These are phyloP conservation scores for Euphorbia peplus DNA, from an alignment of 345 rosid species.

Conservation along the genomic window DNA sequence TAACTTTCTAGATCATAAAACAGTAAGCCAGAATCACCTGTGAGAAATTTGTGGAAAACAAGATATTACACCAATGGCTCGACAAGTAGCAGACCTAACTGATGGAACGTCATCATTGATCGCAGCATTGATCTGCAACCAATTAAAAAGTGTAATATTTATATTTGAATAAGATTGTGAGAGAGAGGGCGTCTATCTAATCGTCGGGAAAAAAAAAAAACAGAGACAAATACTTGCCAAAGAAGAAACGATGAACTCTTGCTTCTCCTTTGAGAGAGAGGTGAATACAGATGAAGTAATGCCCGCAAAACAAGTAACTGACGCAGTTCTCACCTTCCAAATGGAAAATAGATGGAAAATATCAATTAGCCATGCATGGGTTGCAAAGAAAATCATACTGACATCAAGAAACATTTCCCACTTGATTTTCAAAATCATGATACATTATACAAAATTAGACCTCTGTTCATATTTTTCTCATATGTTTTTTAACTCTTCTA, in stretches of 20 bases:
- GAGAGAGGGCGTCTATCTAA: conserved; percentile 4
- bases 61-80: conserved; percentile 87
- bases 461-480: not conserved
- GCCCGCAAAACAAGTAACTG: conserved; percentile 93
- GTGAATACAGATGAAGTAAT: conserved; percentile 72
- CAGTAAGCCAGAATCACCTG: conserved; percentile 45
- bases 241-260: conserved; percentile 61
- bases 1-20: conserved; percentile 9
- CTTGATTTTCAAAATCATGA: not conserved
- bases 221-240: conserved; percentile 42
- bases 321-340: conserved; percentile 74
- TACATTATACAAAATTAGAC: not conserved
- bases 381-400: conserved; percentile 9
- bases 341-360: conserved; percentile 7
- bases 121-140: conserved; percentile 61
- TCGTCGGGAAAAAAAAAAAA: conserved; percentile 4
- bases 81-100: conserved; percentile 94
- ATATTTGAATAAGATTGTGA: conserved; percentile 7
- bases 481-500: conserved; percentile 4
- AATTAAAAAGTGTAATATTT: conserved; percentile 21
- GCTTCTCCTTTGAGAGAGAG: conserved; percentile 52
- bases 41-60: conserved; percentile 67
- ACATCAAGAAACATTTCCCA: not conserved
- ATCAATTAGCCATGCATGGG: not conserved
- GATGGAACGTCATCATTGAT: conserved; percentile 61